These are phyloP conservation scores for Botrytis paeoniae DNA, from an alignment of 2,329 filamentous ascomycete genomes.

Conservation along the genomic window DNA sequence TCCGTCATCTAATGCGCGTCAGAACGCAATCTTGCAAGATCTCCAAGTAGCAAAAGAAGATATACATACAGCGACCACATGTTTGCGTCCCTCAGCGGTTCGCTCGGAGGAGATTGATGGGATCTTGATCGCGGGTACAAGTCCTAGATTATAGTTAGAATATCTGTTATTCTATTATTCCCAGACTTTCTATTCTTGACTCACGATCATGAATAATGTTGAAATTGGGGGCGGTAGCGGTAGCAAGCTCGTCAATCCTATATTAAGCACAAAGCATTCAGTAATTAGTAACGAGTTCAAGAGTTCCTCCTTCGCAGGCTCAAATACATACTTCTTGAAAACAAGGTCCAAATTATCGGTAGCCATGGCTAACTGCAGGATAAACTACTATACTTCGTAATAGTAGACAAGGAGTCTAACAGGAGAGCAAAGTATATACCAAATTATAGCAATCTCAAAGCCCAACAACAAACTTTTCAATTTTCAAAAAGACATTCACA, in stretches of 20 bases:
- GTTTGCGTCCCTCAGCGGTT: not conserved
- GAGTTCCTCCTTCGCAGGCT: too few relatives aligned
- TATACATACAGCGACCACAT: not conserved
- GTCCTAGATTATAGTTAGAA: not conserved
- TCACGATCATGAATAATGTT: constrained; percentile 2
- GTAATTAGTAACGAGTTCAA: too few relatives aligned
- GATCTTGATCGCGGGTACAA: constrained; percentile 1
- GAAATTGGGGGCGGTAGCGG: not conserved
- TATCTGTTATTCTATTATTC: too few relatives aligned
- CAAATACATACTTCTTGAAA: not conserved
- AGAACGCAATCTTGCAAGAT: not conserved
- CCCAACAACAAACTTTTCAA: not conserved
- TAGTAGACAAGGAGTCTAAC: not conserved
- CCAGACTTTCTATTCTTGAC: not conserved
- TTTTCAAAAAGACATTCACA: not conserved
- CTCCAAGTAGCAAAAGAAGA: too few relatives aligned
- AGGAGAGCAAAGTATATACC: not conserved
- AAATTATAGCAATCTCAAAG: not conserved
- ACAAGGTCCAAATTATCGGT: not conserved
- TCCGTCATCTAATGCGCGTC: not conserved
- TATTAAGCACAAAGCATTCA: not conserved
- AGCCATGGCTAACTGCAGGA: not conserved
- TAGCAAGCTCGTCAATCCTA: constrained; percentile 5
- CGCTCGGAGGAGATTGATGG: not conserved
- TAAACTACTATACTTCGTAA: not conserved